A percentile compares a stretch with the other conserved stretches of the same genome.
phyloP scores from a whole-genome alignment of 306 rosid genomes.

The Cucurbita argyrosperma region DNA sequence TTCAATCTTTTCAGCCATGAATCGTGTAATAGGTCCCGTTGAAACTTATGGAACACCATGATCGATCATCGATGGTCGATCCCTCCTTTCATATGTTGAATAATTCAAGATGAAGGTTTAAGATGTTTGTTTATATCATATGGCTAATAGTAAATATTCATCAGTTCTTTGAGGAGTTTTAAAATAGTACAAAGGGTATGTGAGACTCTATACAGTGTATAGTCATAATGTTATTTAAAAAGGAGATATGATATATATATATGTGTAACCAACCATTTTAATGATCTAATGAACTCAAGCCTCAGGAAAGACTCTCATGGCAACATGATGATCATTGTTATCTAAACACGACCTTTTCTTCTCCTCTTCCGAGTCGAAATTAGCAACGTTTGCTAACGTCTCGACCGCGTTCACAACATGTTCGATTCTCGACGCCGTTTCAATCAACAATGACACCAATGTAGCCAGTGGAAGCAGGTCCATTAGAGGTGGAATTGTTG shows the following conservation, averaged over 20 bases:
- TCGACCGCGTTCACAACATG: conserved; percentile 38
- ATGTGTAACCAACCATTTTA: not conserved
- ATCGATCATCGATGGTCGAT: no score
- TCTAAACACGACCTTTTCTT: not conserved
- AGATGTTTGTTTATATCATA: no score
- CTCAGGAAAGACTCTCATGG: conserved; percentile 7
- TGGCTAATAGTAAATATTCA: no score
- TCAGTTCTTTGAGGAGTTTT: not conserved
- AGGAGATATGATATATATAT: not conserved
- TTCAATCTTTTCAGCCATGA: no score
- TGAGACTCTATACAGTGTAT: not conserved
- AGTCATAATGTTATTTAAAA: not conserved
- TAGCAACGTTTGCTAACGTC: conserved; percentile 37
- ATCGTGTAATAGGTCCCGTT: no score
- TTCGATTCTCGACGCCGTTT: conserved; percentile 42
- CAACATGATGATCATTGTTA: conserved; percentile 4
- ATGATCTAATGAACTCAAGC: conserved; percentile 1
- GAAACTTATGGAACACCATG: no score
- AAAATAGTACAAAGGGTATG: not conserved
- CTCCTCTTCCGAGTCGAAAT: not conserved
- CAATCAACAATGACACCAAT: conserved; percentile 39
- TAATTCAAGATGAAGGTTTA: no score
- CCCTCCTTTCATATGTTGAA: no score
- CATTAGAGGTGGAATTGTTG: conserved; percentile 19
- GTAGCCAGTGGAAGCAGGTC: conserved; percentile 50